A percentile compares a stretch with the other conserved stretches of the same genome.
These are phyloP conservation scores for Westerdykella ornata DNA, from an alignment of 2,329 filamentous ascomycete species.

Conservation along the genomic window DNA sequence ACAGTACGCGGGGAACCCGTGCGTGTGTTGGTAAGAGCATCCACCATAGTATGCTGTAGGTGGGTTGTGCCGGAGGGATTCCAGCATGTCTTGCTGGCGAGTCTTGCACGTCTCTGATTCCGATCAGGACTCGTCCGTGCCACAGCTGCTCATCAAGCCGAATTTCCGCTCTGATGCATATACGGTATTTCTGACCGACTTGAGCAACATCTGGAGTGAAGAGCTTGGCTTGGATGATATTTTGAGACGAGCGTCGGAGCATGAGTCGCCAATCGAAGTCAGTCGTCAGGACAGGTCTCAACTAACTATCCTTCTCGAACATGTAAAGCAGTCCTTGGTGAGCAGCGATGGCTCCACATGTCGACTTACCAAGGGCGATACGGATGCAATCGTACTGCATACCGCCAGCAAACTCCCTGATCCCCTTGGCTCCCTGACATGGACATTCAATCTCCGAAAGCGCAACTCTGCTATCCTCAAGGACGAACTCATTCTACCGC, in stretches of 20 bases:
- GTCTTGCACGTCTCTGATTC: conserved; percentile 23
- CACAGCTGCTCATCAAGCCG: conserved; percentile 58
- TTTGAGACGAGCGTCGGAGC: conserved; percentile 53
- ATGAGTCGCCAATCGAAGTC: conserved; percentile 67
- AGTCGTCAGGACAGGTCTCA: conserved; percentile 59
- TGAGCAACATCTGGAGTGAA: conserved; percentile 68
- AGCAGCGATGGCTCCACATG: conserved; percentile 34
- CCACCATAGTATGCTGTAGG: not conserved
- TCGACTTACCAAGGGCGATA: conserved; percentile 25
- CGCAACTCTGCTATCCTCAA: conserved; percentile 40
- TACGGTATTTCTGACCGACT: conserved; percentile 61
- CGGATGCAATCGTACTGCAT: conserved; percentile 44
- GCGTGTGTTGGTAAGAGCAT: too few species aligned
- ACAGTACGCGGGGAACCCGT: too few species aligned
- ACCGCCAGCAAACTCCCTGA: conserved; percentile 56
- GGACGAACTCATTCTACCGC: conserved; percentile 47
- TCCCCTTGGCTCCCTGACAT: conserved; percentile 57
- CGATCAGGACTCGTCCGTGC: conserved; percentile 35
- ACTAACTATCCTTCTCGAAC: conserved; percentile 59
- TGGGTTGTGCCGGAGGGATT: not conserved
- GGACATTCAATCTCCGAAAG: conserved; percentile 55
- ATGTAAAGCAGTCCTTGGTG: conserved; percentile 49
- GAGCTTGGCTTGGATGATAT: conserved; percentile 56
- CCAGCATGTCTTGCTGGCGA: conserved; percentile 31
- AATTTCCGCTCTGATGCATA: conserved; percentile 53